Conservation (phyloP, 73 alveolate species). For the Urostyla sp. region DNA sequence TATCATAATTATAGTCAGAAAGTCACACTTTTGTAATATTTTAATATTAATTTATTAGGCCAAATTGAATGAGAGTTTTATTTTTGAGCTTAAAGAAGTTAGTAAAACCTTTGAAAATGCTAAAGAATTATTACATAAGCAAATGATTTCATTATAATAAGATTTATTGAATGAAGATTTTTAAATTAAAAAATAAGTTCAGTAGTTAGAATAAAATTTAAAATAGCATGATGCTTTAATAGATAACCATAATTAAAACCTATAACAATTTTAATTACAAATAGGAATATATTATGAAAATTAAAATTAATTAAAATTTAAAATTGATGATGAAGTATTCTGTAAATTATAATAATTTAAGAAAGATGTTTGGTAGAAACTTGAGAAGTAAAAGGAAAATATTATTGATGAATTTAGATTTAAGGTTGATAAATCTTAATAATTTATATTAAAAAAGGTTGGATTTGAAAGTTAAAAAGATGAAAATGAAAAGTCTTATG, state of each 20-base stretch:
- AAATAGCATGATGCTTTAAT: background rate
- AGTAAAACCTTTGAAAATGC: background rate
- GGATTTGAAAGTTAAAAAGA: no score
- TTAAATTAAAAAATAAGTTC: background rate
- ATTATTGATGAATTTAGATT: no score
- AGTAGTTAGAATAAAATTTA: background rate
- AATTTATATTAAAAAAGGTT: no score
- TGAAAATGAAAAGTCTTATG: no score
- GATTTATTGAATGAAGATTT: background rate
- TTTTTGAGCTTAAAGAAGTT: constrained; percentile 4
- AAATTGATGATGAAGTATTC: no score
- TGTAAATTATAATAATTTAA: background rate
- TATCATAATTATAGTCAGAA: background rate
- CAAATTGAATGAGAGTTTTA: constrained; percentile 18
- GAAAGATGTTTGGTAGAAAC: background rate
- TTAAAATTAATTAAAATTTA: no score
- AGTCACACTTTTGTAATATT: constrained; percentile 36
- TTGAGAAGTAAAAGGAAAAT: background rate
- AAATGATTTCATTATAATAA: background rate
- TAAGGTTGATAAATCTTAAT: no score
- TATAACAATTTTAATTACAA: background rate
- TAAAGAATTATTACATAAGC: background rate
- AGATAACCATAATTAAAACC: background rate
- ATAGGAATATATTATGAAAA: background rate
- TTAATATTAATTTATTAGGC: background rate